Evolutionary conservation across 148 eudicot species (phyloP).

Genomic region (Beta vulgaris): DNA sequence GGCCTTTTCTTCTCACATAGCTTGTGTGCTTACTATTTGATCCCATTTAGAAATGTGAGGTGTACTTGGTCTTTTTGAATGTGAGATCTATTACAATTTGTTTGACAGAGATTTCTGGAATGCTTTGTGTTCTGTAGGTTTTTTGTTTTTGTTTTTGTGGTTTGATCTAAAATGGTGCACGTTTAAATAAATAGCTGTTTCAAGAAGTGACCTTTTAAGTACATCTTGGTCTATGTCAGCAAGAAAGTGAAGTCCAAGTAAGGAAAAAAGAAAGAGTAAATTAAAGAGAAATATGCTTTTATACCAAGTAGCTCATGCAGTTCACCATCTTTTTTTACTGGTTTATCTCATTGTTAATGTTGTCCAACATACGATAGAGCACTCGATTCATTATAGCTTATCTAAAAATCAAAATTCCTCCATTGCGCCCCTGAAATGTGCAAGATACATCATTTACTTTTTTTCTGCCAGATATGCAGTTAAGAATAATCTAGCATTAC

Average conservation of each 20-base stretch:
- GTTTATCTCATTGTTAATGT: neutral
- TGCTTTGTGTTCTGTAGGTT: neutral
- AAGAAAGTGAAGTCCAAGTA: neutral
- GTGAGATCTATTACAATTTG: neutral
- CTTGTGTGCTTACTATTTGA: neutral
- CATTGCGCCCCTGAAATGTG: neutral
- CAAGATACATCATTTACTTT: neutral
- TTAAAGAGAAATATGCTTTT: neutral
- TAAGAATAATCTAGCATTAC: neutral
- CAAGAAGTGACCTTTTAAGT: neutral
- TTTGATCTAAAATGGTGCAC: neutral
- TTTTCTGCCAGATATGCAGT: neutral
- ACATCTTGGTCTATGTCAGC: neutral
- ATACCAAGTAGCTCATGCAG: neutral
- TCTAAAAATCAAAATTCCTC: no score
- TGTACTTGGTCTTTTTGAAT: neutral
- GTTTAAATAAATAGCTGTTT: neutral
- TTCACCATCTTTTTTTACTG: neutral
- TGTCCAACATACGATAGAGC: neutral
- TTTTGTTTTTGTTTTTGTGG: neutral
- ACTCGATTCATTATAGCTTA: neutral
- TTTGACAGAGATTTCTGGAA: neutral
- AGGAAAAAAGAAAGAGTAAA: neutral
- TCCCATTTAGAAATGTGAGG: neutral
- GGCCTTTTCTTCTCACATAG: neutral